Evolutionary conservation across 1,284 basidiomycete species (phyloP).

Genomic region (Schizopora paradoxa): DNA sequence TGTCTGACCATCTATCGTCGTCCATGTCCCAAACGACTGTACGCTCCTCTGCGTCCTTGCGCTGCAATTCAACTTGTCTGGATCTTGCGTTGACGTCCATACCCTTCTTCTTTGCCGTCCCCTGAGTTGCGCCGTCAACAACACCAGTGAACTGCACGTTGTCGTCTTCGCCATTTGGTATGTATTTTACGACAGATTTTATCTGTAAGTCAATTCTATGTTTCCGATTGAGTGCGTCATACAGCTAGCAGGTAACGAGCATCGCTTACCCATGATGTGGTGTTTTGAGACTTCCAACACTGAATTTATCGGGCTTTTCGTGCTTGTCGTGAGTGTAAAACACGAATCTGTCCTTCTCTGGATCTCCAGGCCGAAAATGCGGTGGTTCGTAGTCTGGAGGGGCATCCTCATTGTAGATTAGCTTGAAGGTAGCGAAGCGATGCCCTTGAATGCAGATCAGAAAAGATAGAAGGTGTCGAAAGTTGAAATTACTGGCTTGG

Average conservation of each 20-base stretch:
- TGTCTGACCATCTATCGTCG: slow-evolving; percentile 19
- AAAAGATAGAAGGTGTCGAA: not conserved
- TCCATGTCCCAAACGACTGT: slow-evolving; percentile 50
- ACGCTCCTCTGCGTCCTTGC: slow-evolving; percentile 38
- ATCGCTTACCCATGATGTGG: slow-evolving; percentile 65
- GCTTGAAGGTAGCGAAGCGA: slow-evolving; percentile 78
- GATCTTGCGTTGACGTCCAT: slow-evolving; percentile 43
- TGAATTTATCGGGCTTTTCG: slow-evolving; percentile 67
- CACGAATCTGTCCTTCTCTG: slow-evolving; percentile 64
- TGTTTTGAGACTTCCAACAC: slow-evolving; percentile 59
- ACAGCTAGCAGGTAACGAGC: not conserved
- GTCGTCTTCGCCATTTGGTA: slow-evolving; percentile 62
- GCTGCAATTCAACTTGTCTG: slow-evolving; percentile 52
- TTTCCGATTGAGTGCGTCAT: slow-evolving; percentile 1
- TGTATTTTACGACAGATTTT: slow-evolving; percentile 62
- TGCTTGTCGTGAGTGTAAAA: slow-evolving; percentile 66
- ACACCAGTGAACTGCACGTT: slow-evolving; percentile 52
- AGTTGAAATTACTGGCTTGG: slow-evolving; percentile 48
- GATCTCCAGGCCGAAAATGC: slow-evolving; percentile 63
- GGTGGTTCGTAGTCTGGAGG: slow-evolving; percentile 75
- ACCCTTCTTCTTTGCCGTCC: no score
- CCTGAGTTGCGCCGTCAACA: slow-evolving; percentile 29
- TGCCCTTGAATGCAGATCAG: slow-evolving; percentile 42
- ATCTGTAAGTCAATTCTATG: slow-evolving; percentile 61
- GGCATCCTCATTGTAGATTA: slow-evolving; percentile 71